Percentiles rank a stretch among this genome's conserved stretches.
Evolutionary conservation across 2,329 filamentous ascomycete genomes (phyloP).

Genomic region (Penicillium sp.): DNA sequence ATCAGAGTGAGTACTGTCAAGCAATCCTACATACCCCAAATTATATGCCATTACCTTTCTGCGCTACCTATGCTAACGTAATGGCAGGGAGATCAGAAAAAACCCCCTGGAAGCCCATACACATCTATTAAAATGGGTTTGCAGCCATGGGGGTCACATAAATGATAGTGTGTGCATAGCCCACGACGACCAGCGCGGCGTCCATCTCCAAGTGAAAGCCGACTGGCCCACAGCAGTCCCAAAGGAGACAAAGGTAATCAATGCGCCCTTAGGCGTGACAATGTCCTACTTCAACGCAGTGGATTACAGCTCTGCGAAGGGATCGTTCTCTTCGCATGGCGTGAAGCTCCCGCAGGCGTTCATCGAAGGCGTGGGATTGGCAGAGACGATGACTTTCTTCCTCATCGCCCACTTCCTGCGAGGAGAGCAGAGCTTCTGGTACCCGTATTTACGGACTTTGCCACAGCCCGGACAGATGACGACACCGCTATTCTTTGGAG

Average conservation of each 20-base stretch:
- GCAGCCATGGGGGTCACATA: slow-evolving; percentile 31
- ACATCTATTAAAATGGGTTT: slow-evolving; percentile 35
- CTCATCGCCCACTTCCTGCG: slow-evolving; percentile 67
- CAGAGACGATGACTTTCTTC: slow-evolving; percentile 67
- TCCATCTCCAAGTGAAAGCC: slow-evolving; percentile 36
- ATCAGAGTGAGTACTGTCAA: slow-evolving; percentile 24
- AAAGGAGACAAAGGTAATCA: slow-evolving; percentile 36
- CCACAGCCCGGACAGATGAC: slow-evolving; percentile 63
- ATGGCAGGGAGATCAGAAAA: slow-evolving; percentile 6
- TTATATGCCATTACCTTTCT: neutral
- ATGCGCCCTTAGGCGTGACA: slow-evolving; percentile 34
- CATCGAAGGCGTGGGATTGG: slow-evolving; percentile 52
- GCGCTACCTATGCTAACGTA: neutral
- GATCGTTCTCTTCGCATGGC: slow-evolving; percentile 31
- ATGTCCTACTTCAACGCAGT: slow-evolving; percentile 41
- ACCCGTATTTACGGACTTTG: slow-evolving; percentile 65
- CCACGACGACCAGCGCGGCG: slow-evolving; percentile 34
- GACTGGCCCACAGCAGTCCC: slow-evolving; percentile 25
- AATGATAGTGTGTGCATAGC: slow-evolving; percentile 35
- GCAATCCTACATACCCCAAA: neutral
- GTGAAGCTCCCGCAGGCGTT: slow-evolving; percentile 53
- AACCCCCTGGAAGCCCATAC: slow-evolving; percentile 27
- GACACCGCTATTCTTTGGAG: slow-evolving; percentile 64
- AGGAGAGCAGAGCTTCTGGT: slow-evolving; percentile 63
- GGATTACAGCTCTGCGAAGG: slow-evolving; percentile 17